Conservation (phyloP, 2,329 filamentous ascomycete species). For the Aspergillus niger region DNA sequence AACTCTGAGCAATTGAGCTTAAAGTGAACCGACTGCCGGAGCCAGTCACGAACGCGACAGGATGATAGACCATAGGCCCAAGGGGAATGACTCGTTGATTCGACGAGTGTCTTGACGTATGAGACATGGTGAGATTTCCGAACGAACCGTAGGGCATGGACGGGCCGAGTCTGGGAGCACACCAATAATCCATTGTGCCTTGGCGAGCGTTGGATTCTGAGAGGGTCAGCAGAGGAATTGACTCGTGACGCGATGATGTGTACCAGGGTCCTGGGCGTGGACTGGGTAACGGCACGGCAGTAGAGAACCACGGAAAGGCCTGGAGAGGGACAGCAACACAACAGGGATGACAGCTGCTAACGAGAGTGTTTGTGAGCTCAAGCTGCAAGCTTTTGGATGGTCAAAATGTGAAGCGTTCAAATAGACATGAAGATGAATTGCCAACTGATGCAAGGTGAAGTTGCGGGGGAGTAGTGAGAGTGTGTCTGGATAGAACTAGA, state of each 20-base stretch:
- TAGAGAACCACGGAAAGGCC: conserved; percentile 7
- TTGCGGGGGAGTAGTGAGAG: too few relatives aligned
- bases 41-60: not conserved
- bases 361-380: not conserved
- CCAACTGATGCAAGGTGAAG: not conserved
- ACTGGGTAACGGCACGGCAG: conserved; percentile 16
- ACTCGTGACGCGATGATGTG: conserved; percentile 14
- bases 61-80: not conserved
- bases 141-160: conserved; percentile 10
- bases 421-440: not conserved
- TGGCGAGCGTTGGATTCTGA: not conserved
- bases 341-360: conserved; percentile 1
- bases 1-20: not conserved
- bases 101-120: conserved; percentile 26
- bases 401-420: too few relatives aligned
- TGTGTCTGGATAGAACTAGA: too few relatives aligned
- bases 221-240: conserved; percentile 13
- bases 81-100: conserved; percentile 14
- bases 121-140: conserved; percentile 19
- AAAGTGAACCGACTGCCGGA: not conserved
- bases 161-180: conserved; percentile 6
- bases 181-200: conserved; percentile 9
- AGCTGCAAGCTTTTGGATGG: not conserved
- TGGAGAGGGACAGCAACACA: not conserved
- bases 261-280: conserved; percentile 16